Conservation (phyloP, 768 basidiomycete genomes). For the Collybiopsis luxurians region DNA sequence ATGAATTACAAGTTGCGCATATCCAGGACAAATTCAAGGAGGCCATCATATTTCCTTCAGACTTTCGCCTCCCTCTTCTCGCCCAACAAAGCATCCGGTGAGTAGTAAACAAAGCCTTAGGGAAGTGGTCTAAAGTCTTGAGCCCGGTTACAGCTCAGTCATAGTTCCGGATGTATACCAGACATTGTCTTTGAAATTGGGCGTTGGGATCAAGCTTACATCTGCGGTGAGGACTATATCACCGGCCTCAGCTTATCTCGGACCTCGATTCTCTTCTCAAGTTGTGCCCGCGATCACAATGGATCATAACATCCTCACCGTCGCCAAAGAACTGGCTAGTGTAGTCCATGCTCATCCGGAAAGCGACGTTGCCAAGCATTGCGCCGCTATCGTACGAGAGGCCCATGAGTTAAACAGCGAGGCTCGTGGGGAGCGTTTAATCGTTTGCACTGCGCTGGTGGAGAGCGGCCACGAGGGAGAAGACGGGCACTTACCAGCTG, state of each 20-base stretch:
- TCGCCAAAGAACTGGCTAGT: slow-evolving; percentile 54
- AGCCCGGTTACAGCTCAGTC: slow-evolving; percentile 39
- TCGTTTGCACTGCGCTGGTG: slow-evolving; percentile 56
- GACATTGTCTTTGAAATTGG: slow-evolving; percentile 51
- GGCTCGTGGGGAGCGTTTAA: slow-evolving; percentile 45
- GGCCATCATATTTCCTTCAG: slow-evolving; percentile 38
- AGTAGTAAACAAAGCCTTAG: no score
- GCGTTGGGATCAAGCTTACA: slow-evolving; percentile 54
- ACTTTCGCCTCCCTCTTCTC: slow-evolving; percentile 38
- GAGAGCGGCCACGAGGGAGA: slow-evolving; percentile 50
- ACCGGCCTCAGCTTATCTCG: slow-evolving; percentile 54
- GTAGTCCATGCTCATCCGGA: slow-evolving; percentile 46
- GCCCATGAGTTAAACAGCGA: slow-evolving; percentile 48
- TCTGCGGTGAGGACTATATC: slow-evolving; percentile 59
- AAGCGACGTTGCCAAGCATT: slow-evolving; percentile 52
- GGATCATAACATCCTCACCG: slow-evolving; percentile 47
- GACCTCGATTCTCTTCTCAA: slow-evolving; percentile 51
- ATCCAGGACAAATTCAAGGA: slow-evolving; percentile 46
- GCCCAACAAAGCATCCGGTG: slow-evolving; percentile 58
- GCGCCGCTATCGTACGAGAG: slow-evolving; percentile 50
- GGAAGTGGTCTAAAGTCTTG: no score
- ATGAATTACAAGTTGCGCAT: slow-evolving; percentile 52
- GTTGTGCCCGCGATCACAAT: slow-evolving; percentile 49
- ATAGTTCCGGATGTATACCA: slow-evolving; percentile 44
- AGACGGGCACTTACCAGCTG: slow-evolving; percentile 42